Conservation (phyloP, 2,329 filamentous ascomycete species). For the Fusarium sulawesiense region DNA sequence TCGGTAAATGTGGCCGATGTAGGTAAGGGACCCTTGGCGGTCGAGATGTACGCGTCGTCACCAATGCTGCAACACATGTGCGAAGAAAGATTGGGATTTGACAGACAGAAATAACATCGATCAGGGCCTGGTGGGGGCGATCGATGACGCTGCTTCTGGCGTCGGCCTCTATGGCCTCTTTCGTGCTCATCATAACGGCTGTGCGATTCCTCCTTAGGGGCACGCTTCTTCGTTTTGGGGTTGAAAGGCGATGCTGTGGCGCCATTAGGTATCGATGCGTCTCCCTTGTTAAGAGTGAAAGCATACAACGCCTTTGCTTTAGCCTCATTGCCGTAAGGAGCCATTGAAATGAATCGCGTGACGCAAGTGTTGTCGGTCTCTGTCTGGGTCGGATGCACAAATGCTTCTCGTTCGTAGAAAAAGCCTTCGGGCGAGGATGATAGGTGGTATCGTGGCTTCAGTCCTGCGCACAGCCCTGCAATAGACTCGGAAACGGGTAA, state of each 20-base stretch:
- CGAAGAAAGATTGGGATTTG: conserved; percentile 82
- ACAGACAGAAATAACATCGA: conserved; percentile 95
- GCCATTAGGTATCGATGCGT: conserved; percentile 73
- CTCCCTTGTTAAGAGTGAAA: conserved; percentile 75
- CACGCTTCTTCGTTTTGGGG: conserved; percentile 68
- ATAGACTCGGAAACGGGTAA: conserved; percentile 72
- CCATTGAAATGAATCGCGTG: conserved; percentile 92
- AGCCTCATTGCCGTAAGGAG: conserved; percentile 76
- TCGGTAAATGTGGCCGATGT: conserved; percentile 73
- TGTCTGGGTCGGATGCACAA: conserved; percentile 72
- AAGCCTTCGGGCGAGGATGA: conserved; percentile 72
- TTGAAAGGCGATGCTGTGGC: conserved; percentile 81
- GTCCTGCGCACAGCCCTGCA: conserved; percentile 78
- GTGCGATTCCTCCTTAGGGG: conserved; percentile 59
- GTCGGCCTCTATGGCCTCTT: conserved; percentile 56
- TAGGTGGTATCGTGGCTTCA: conserved; percentile 95
- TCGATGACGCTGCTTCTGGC: conserved; percentile 59
- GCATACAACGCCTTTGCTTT: conserved; percentile 88
- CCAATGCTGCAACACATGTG: conserved; percentile 94
- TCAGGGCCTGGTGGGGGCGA: conserved; percentile 75
- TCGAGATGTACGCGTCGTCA: conserved; percentile 87
- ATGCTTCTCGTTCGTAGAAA: conserved; percentile 93
- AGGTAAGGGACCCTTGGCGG: conserved; percentile 89
- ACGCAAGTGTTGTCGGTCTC: conserved; percentile 66
- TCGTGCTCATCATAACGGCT: conserved; percentile 65